A percentile compares a stretch with the other conserved stretches of the same genome.
These are phyloP conservation scores for Fusarium verrucosum DNA, from an alignment of 2,329 filamentous ascomycete species.

Conservation along the genomic window DNA sequence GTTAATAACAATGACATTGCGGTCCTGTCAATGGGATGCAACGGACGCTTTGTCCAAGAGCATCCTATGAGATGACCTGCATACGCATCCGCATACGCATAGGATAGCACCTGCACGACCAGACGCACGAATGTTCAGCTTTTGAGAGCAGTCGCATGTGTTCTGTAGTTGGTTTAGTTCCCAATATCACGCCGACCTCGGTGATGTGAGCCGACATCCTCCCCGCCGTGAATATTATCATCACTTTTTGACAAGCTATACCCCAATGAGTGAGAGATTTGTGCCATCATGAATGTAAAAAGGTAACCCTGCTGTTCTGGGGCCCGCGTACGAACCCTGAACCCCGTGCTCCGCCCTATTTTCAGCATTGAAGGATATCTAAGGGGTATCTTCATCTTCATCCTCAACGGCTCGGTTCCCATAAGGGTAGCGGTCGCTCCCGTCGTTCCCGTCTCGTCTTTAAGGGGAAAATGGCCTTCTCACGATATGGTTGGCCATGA, in stretches of 20 bases:
- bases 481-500: conserved; percentile 46
- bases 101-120: conserved; percentile 26
- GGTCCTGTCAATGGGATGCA: conserved; percentile 37
- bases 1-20: conserved; percentile 30
- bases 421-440: conserved; percentile 43
- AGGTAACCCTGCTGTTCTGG: conserved; percentile 1
- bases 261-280: conserved; percentile 2
- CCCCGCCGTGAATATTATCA: conserved; percentile 21
- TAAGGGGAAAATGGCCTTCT: conserved; percentile 36
- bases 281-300: conserved; percentile 3
- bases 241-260: not conserved
- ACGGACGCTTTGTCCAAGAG: conserved; percentile 30
- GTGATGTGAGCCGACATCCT: conserved; percentile 24
- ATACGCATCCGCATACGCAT: conserved; percentile 31
- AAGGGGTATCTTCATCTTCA: conserved; percentile 34
- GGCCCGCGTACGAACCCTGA: not conserved
- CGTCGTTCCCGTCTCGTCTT: conserved; percentile 41
- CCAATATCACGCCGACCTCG: conserved; percentile 25
- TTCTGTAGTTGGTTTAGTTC: conserved; percentile 33
- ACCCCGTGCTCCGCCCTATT: conserved; percentile 21
- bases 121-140: conserved; percentile 34
- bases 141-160: conserved; percentile 33
- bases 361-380: conserved; percentile 13
- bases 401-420: conserved; percentile 39
- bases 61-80: conserved; percentile 36